Percentiles rank a stretch among this genome's conserved stretches.
Evolutionary conservation across 2,329 filamentous ascomycete genomes (phyloP).

Genomic region (Fusarium sp.): DNA sequence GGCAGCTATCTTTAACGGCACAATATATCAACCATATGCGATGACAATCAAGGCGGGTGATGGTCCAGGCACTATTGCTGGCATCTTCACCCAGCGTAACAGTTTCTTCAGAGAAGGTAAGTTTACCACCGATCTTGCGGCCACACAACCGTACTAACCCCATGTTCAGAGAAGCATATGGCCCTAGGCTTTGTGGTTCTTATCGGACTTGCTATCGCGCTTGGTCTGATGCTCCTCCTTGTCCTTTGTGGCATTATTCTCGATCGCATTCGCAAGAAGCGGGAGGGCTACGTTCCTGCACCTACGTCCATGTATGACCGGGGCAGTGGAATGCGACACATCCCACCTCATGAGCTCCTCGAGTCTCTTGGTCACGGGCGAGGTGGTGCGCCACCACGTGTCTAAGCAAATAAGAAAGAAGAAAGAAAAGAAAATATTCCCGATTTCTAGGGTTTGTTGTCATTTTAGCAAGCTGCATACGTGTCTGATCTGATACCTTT

Average conservation of each 20-base stretch:
- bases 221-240: slow-evolving; percentile 79
- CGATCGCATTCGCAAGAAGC: slow-evolving; percentile 78
- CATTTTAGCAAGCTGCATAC: slow-evolving; percentile 43
- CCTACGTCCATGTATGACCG: slow-evolving; percentile 71
- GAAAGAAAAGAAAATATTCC: not conserved
- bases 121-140: slow-evolving; percentile 46
- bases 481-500: slow-evolving; percentile 41
- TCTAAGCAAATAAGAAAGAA: slow-evolving; percentile 48
- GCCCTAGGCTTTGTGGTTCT: slow-evolving; percentile 81
- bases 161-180: slow-evolving; percentile 58
- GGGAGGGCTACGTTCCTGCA: slow-evolving; percentile 82
- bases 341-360: slow-evolving; percentile 68
- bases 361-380: slow-evolving; percentile 60
- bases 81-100: slow-evolving; percentile 82
- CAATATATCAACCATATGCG: slow-evolving; percentile 77
- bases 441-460: slow-evolving; percentile 24
- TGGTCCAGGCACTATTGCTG: slow-evolving; percentile 76
- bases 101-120: slow-evolving; percentile 76
- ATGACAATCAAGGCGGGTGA: slow-evolving; percentile 75
- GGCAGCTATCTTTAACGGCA: slow-evolving; percentile 88
- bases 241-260: slow-evolving; percentile 78
- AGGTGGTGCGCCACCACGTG: slow-evolving; percentile 59
- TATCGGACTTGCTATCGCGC: slow-evolving; percentile 79
- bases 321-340: slow-evolving; percentile 64
- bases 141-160: slow-evolving; percentile 17